A percentile compares a stretch with the other conserved stretches of the same genome.
Evolutionary conservation across 192 early-diverging fungal species (phyloP).

Genomic region (Coemansia sp.): DNA sequence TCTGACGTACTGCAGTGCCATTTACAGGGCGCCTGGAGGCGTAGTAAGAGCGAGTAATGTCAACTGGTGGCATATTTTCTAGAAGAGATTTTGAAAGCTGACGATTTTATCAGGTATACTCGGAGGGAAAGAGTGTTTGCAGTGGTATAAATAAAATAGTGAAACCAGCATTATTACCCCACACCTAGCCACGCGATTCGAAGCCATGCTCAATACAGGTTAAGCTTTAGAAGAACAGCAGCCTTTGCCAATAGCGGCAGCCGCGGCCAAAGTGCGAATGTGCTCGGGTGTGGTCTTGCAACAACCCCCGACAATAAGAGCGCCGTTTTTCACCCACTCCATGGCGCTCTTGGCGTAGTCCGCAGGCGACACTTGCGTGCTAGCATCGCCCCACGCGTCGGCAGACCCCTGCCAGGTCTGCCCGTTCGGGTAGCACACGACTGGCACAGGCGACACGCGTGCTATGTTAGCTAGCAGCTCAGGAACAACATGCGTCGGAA

Average conservation of each 20-base stretch:
- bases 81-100: neutral
- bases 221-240: neutral
- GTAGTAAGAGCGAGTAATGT: constrained; percentile 10
- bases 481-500: constrained; percentile 13
- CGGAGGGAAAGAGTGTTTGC: neutral
- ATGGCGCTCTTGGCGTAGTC: constrained; percentile 39
- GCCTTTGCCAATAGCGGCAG: neutral
- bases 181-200: neutral
- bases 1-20: neutral
- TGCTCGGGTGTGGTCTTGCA: constrained; percentile 59
- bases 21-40: neutral
- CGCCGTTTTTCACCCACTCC: constrained; percentile 45
- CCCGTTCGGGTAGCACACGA: constrained; percentile 59
- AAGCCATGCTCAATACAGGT: no score
- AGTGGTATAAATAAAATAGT: neutral
- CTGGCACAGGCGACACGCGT: constrained; percentile 18
- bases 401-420: constrained; percentile 50
- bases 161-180: neutral
- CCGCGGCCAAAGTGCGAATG: constrained; percentile 27
- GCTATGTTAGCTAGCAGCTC: constrained; percentile 4
- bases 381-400: constrained; percentile 28
- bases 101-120: no score
- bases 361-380: constrained; percentile 8
- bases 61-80: constrained; percentile 26
- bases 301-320: constrained; percentile 59